Evolutionary conservation across 345 rosid species (phyloP), one percentile per base, ranked within the genome.

Genomic region (Citrus medica): DNA sequence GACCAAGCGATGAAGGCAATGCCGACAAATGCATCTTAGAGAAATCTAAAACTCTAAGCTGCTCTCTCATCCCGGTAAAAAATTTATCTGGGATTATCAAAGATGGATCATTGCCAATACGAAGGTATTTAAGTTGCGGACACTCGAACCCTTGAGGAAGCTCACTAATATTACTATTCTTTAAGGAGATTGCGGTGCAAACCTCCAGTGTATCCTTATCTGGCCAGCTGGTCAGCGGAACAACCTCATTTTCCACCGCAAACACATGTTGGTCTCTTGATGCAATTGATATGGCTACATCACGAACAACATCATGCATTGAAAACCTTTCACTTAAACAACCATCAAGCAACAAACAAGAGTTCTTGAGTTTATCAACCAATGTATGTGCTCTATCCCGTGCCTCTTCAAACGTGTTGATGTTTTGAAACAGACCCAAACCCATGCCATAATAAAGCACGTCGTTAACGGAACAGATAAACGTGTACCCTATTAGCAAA

Each of bases 391-490:
- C 37, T 33, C 37, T 33, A 35, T 35, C 7, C 37, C 37, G 37
- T 1, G 37, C 37, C 37, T 35, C 37, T 35, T 35, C 37, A 1
- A 35, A 35, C 6, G 38, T 35, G 8, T 35, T 35, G 38, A 6
- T 5, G 38, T 35, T 35, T 35, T 35, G 38, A 74, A 80, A 80
- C 19, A 85, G 27, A 17, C 69, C 80, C 83, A 77, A 42, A 5
- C 85, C 85, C 30, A 77, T 5, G 6, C 73, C 25, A 51, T 78
- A 80, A 16, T 58, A 70, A 65, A 84, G 12, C 81, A 87, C 38
- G 37, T 80, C 77, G 0, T 1, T 3, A 25, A 76, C 30, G 4
- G 2, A 0, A 5, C 51, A 21, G 4, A 9, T 7, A 63, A 13
- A 16, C 24, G 51, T 0, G 46, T 40, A 9, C 46, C 17, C 5